These are phyloP conservation scores for Rhodofomes roseus DNA, from an alignment of 1,284 basidiomycete genomes.

Conservation along the genomic window DNA sequence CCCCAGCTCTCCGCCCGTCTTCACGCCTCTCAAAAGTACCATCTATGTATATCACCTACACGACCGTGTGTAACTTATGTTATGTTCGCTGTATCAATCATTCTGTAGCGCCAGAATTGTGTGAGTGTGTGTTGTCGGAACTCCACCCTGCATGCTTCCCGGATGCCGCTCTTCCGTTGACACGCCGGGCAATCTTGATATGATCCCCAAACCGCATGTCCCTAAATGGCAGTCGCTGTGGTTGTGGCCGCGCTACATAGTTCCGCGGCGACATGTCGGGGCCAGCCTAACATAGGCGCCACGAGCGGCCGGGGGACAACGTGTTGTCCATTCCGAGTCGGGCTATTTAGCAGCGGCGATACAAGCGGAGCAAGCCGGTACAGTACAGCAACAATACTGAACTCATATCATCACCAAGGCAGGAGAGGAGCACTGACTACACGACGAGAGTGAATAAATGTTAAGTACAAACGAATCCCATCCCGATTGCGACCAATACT, in stretches of 20 bases:
- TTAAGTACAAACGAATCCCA: neutral
- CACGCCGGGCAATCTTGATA: neutral
- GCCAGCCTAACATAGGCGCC: neutral
- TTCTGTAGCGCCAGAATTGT: neutral
- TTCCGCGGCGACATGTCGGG: neutral
- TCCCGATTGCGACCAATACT: neutral
- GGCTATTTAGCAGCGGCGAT: neutral
- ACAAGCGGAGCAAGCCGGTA: neutral
- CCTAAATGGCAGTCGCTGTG: neutral
- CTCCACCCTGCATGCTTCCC: neutral
- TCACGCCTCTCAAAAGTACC: neutral
- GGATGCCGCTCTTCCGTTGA: neutral
- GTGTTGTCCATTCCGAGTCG: neutral
- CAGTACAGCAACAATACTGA: neutral
- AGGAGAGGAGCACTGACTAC: neutral
- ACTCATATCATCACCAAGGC: neutral
- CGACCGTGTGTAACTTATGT: neutral
- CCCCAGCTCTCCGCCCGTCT: no score
- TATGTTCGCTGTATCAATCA: neutral
- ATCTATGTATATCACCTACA: neutral
- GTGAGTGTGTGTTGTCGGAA: neutral
- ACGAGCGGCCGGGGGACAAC: neutral
- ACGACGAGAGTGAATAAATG: neutral
- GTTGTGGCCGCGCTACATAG: neutral
- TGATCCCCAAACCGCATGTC: neutral